Percentiles rank a stretch among this genome's conserved stretches.
phyloP scores from a whole-genome alignment of 441 rosid genomes.

The Breynia disticha region DNA sequence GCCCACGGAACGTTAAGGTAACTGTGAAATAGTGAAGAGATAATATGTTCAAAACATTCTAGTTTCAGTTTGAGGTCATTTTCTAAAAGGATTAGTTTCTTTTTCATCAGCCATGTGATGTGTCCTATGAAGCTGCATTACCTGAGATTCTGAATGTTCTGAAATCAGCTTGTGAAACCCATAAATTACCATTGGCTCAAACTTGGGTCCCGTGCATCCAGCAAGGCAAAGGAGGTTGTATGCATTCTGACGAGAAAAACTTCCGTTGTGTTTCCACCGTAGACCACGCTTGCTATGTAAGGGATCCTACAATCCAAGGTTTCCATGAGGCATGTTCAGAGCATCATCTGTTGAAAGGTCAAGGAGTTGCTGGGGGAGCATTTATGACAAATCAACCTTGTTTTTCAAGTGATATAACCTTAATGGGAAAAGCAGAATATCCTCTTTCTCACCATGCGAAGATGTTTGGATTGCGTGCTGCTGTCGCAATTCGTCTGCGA shows the following conservation, averaged over 20 bases:
- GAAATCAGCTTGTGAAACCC: too few species aligned
- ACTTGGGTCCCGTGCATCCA: constrained; percentile 73
- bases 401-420: constrained; percentile 26
- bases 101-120: constrained; percentile 43
- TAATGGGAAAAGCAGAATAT: constrained; percentile 31
- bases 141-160: constrained; percentile 49
- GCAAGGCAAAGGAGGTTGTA: constrained; percentile 60
- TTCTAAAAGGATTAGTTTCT: too few species aligned
- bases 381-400: constrained; percentile 26
- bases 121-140: constrained; percentile 41
- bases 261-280: constrained; percentile 55
- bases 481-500: constrained; percentile 34
- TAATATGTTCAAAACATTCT: constrained; percentile 1
- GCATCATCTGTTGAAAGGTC: constrained; percentile 32
- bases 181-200: constrained; percentile 73
- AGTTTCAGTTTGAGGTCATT: constrained; percentile 7
- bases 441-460: constrained; percentile 47
- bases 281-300: constrained; percentile 63
- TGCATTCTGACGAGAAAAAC: constrained; percentile 56
- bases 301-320: too few species aligned
- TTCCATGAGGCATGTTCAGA: constrained; percentile 73
- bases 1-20: constrained; percentile 45
- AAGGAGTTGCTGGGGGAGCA: constrained; percentile 41
- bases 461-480: constrained; percentile 34
- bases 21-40: constrained; percentile 9